These are phyloP conservation scores for Mycosarcoma mackinlayi DNA, from an alignment of 1,284 basidiomycete species.

Conservation along the genomic window DNA sequence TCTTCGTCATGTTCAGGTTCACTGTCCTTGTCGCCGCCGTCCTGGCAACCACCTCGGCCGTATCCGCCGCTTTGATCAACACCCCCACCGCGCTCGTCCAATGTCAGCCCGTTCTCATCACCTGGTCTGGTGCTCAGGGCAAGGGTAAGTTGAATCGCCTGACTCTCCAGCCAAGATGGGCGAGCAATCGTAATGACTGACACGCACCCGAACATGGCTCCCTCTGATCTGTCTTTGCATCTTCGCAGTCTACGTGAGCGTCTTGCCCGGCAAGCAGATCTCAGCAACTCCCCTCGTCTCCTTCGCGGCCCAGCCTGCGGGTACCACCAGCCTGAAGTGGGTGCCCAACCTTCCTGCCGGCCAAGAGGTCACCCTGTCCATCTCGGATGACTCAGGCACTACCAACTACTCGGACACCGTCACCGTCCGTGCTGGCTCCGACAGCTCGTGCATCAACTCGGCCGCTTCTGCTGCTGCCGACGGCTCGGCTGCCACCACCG, in stretches of 20 bases:
- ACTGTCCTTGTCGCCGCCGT: constrained; percentile 36
- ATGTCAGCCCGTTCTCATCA: constrained; percentile 51
- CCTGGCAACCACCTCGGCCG: constrained; percentile 23
- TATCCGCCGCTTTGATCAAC: constrained; percentile 37
- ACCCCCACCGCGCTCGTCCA: constrained; percentile 50
- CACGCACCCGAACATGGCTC: neutral
- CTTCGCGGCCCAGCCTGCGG: constrained; percentile 29
- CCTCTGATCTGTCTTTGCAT: neutral
- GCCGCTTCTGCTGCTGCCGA: constrained; percentile 16
- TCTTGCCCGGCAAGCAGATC: constrained; percentile 32
- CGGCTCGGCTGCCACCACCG: constrained; percentile 18
- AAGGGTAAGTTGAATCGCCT: constrained; percentile 22
- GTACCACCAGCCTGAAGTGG: constrained; percentile 30
- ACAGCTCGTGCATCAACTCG: constrained; percentile 28
- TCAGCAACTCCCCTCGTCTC: constrained; percentile 38
- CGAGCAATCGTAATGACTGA: constrained; percentile 4
- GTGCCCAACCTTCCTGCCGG: constrained; percentile 34
- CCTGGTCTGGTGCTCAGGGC: constrained; percentile 44
- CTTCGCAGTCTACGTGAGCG: constrained; percentile 28
- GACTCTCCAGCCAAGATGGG: neutral
- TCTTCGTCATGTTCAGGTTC: constrained; percentile 36
- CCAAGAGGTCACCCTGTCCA: constrained; percentile 31
- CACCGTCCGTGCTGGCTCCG: constrained; percentile 29
- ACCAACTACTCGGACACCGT: constrained; percentile 28
- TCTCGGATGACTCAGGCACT: constrained; percentile 36